Base-by-base conservation (phyloP, 768 basidiomycete species). In the Tephrocybe sp. region DNA sequence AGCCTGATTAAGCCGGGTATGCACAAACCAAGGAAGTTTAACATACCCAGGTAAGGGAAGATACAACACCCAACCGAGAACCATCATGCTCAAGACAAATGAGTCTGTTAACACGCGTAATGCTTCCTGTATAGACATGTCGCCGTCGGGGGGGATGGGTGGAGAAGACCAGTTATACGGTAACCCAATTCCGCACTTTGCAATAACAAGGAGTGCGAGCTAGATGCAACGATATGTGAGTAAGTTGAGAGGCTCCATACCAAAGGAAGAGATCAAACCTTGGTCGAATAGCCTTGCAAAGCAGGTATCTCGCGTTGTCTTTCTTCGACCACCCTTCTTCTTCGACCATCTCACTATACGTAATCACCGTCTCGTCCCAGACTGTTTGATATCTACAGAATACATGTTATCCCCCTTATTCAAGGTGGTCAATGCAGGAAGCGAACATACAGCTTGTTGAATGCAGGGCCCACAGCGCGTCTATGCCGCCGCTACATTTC, bases 401-500 rank as follows among this genome's bases (percentile, higher is more conserved):
- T n/a, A n/a, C n/a, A n/a, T n/a, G n/a, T n/a, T n/a, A n/a, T n/a
- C n/a, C n/a, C n/a, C n/a, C n/a, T n/a, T n/a, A n/a, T n/a, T n/a
- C n/a, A n/a, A n/a, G n/a, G n/a, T n/a, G n/a, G n/a, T n/a, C n/a
- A n/a, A n/a, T n/a, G n/a, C n/a, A n/a, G n/a, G n/a, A n/a, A n/a
- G n/a, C n/a, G n/a, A n/a, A 43, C 69, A 54, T 35, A 75, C 74
- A 74, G 55, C 30, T 68, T 68, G 32, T 66, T 70, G 56, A 79
- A 79, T 1, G 74, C 72, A 45, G 74, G 74, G 3, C 68, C 70
- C 42, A 74, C 63, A 33, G 76, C 54, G 6, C 74, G 64, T 9
- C 77, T 63, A 55, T 80, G 76, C 40, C 66, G 72, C 44, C 72
- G 65, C 74, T 76, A 79, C 4, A 60, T 58, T 11, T 74, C 70